Conservation (phyloP, 164 flowering plant genomes). For the Stephania cephalantha region DNA sequence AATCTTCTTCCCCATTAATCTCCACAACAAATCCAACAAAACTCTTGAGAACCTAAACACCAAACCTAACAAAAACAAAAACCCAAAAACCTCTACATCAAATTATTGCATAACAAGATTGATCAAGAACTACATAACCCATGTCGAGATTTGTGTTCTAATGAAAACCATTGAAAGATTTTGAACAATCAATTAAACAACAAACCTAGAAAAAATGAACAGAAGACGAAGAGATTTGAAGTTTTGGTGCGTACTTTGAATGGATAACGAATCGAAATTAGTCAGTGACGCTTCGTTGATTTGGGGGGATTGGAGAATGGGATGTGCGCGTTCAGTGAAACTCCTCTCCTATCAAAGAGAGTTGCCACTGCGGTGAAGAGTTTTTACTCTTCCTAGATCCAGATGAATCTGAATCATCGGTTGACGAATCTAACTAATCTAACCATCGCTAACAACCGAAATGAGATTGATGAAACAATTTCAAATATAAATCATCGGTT, state of each 20-base stretch:
- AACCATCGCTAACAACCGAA: too few species aligned
- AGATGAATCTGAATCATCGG: too few species aligned
- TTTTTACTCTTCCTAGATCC: too few species aligned
- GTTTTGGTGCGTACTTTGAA: slow-evolving; percentile 7
- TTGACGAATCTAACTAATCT: too few species aligned
- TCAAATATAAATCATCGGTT: too few species aligned
- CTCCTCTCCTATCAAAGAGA: too few species aligned
- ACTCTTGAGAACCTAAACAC: not conserved
- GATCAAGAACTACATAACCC: not conserved
- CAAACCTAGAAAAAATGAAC: not conserved
- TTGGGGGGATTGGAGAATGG: not conserved
- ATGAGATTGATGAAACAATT: too few species aligned
- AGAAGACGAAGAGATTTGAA: not conserved
- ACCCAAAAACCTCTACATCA: not conserved
- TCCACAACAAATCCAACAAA: slow-evolving; percentile 29
- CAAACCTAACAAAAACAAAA: not conserved
- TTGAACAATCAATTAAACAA: slow-evolving; percentile 3
- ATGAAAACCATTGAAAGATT: not conserved
- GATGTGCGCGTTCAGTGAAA: not conserved
- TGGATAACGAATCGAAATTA: slow-evolving; percentile 8
- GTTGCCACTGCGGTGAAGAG: too few species aligned
- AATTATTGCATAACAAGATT: not conserved
- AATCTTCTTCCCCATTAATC: slow-evolving; percentile 66
- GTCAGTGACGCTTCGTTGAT: slow-evolving; percentile 4
- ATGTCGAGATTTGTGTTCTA: slow-evolving; percentile 4